Base-by-base conservation (phyloP, 192 early-diverging fungal species). In the Tieghemiomyces parasiticus region DNA sequence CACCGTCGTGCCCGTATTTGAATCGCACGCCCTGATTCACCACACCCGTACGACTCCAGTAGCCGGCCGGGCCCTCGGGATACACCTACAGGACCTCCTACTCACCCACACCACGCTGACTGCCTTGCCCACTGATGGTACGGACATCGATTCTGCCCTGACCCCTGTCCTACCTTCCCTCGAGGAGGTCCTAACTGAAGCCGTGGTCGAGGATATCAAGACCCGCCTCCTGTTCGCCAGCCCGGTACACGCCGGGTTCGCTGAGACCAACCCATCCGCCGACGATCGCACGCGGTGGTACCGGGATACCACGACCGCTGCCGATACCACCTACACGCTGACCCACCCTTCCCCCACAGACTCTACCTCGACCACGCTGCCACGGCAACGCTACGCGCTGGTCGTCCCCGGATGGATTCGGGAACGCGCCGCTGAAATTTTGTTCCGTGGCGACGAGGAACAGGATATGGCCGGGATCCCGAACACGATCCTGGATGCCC, bases 371-470 rank as follows among this genome's bases (percentile, higher is more conserved):
- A 52, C 2, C 1, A 2, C 50, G 14, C 50, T 30, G 0, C 26
- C 24, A 2, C 26, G 2, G 14, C 19, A 14, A 20, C 14, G 16
- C 14, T 28, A 28, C 24, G 20, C 2, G 19, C 24, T 58, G 26
- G 33, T 19, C 35, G 65, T 95, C 4, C 92, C 92, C 22, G 81
- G 85, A 0, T 95, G 92, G 92, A 74, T 95, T 4, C 78, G 89
- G 1, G 90, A 88, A 60, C 78, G 87, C 26, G 81, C 86, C 0
- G 75, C 76, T 3, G 93, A 93, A 58, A 77, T 88, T 0, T 64
- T 92, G 44, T 86, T 92, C 67, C 78, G 81, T 31, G 88, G 88
- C 3, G 86, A 90, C 64, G 78, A 64, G 34, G 65, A 75, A 1
- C 35, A 77, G 50, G 81, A 89, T 63, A 74, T 77, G 16, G 51